Base-by-base conservation (phyloP, 2,329 filamentous ascomycete species). In the Cladophialophora exuberans region DNA sequence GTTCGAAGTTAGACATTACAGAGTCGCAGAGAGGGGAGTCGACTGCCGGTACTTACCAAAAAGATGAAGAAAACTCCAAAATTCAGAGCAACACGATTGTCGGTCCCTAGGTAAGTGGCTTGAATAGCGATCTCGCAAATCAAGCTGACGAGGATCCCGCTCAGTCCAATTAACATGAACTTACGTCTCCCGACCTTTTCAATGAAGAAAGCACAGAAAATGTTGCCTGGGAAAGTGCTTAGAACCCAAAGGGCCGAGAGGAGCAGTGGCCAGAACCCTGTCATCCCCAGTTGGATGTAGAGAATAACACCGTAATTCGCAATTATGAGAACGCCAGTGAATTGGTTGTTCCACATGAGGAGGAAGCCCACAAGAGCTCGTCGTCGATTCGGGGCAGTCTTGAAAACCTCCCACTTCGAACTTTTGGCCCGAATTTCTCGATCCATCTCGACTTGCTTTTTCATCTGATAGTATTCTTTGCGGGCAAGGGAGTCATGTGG, bases 221-320 rank as follows among this genome's bases (percentile, higher is more conserved):
- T 67, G 54, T 76, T 76, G 26, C 69, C 71, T 11, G 69, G 62
- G 43, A 75, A 65, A 1, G 72, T 69, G 17, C 70, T 71, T 9
- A 73, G 76, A 20, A 75, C 65, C 73, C 74, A 78, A 15, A 75
- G 58, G 13, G 74, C 74, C 54, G 69, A 72, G 22, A 78, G 63
- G 2, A 79, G 68, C 22, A 79, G 64, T 2, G 76, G 75, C 68
- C 71, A 70, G 55, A 67, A 71, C 22, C 65, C 67, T 23, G 56
- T 63, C 52, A 72, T 64, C 26, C 69, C 76, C 10, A 79, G 69
- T 22, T 56, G 57, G 39, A 66, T 58, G 64, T 71, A 72, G 42
- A 74, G 67, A 41, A 74, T 64, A 49, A 72, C 72, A 4, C 72
- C 73, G 53, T 78, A 78, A 52, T 75, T 74, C 43, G 75, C 56